These are phyloP conservation scores for Zelopaecilomyces penicillatus DNA, from an alignment of 2,329 filamentous ascomycete species.

Conservation along the genomic window DNA sequence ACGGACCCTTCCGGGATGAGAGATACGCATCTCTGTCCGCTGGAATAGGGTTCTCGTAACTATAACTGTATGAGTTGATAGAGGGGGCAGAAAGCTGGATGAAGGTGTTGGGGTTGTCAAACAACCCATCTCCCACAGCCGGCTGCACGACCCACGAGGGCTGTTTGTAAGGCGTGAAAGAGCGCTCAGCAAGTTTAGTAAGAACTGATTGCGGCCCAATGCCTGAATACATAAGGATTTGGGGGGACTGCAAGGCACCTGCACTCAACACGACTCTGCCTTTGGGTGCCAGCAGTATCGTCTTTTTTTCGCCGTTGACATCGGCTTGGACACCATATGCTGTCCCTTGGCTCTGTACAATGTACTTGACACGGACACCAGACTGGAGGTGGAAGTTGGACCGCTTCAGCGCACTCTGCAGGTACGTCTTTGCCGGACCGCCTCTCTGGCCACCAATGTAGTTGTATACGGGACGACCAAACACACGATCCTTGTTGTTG, in stretches of 20 bases:
- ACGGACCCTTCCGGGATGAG: constrained; percentile 38
- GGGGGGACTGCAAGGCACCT: constrained; percentile 30
- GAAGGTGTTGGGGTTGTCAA: constrained; percentile 49
- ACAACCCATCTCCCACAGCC: constrained; percentile 40
- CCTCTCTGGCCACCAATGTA: constrained; percentile 42
- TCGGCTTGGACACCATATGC: constrained; percentile 35
- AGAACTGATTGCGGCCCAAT: constrained; percentile 31
- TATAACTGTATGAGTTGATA: constrained; percentile 39
- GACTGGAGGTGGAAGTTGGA: constrained; percentile 36
- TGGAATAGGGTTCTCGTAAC: constrained; percentile 33
- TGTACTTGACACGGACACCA: constrained; percentile 33
- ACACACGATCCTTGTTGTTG: constrained; percentile 38
- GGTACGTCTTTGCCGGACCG: constrained; percentile 40
- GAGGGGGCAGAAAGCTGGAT: constrained; percentile 35
- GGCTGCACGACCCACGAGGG: constrained; percentile 41
- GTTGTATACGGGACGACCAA: constrained; percentile 39
- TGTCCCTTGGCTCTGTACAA: constrained; percentile 29
- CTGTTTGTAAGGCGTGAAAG: constrained; percentile 16
- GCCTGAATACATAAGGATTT: constrained; percentile 36
- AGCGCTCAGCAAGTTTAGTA: constrained; percentile 14
- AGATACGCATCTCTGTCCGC: constrained; percentile 39
- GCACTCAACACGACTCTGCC: constrained; percentile 31
- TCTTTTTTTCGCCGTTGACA: constrained; percentile 20
- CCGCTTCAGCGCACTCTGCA: constrained; percentile 34
- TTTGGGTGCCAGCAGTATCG: constrained; percentile 18